Evolutionary conservation across 1,284 basidiomycete species (phyloP).

Genomic region (Rhodofomes roseus): DNA sequence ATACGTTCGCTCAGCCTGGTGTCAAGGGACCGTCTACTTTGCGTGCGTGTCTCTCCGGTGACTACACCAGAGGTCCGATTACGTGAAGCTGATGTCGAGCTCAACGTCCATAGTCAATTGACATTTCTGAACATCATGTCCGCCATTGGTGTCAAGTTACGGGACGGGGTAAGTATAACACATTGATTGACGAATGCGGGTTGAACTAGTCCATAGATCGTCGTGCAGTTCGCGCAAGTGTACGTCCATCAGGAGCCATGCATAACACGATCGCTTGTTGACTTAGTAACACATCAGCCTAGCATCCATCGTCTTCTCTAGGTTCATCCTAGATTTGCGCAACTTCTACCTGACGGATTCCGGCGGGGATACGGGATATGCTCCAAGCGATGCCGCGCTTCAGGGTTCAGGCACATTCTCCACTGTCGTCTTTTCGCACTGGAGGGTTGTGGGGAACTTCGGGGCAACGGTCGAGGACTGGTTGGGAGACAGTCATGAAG

Average conservation of each 20-base stretch:
- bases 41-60: not conserved
- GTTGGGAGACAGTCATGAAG: not conserved
- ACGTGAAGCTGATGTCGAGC: not conserved
- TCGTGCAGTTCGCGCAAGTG: not conserved
- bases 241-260: not conserved
- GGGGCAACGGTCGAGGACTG: not conserved
- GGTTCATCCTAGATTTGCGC: not conserved
- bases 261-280: too few relatives aligned
- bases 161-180: not conserved
- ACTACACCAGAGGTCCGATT: not conserved
- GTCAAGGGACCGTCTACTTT: not conserved
- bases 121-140: not conserved
- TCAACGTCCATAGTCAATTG: not conserved
- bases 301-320: not conserved
- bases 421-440: not conserved
- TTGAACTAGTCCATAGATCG: not conserved
- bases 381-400: not conserved
- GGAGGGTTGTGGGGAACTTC: not conserved
- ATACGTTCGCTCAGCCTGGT: not conserved
- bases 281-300: not conserved
- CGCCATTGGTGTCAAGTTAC: not conserved
- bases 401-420: not conserved
- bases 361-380: not conserved
- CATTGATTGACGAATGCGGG: not conserved
- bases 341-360: not conserved